These are phyloP conservation scores for Candida boidinii DNA, from an alignment of 805 yeast species.

Conservation along the genomic window DNA sequence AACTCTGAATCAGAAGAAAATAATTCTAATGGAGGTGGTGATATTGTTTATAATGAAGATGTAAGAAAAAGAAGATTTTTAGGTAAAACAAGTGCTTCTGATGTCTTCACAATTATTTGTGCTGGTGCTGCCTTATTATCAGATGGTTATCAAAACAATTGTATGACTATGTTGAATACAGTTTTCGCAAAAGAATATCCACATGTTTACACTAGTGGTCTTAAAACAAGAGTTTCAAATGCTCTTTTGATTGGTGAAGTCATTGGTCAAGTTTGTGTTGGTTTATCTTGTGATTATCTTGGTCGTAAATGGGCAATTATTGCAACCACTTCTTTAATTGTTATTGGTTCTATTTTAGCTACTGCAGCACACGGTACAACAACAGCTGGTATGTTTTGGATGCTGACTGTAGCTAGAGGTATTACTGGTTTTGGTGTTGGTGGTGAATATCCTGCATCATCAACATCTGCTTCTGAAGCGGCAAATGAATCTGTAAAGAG, in stretches of 20 bases:
- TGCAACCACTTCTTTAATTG: slow-evolving; percentile 45
- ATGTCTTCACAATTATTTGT: slow-evolving; percentile 43
- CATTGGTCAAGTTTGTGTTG: slow-evolving; percentile 52
- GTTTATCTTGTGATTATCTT: slow-evolving; percentile 47
- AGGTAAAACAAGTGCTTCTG: slow-evolving; percentile 23
- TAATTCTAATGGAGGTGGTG: too few species aligned
- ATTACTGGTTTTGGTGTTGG: slow-evolving; percentile 72
- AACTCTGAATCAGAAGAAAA: too few species aligned
- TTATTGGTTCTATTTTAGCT: slow-evolving; percentile 48
- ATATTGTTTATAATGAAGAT: slow-evolving; percentile 10
- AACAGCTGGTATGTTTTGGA: slow-evolving; percentile 42
- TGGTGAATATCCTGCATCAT: slow-evolving; percentile 61
- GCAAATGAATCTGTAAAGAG: slow-evolving; percentile 34
- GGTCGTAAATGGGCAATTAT: slow-evolving; percentile 57
- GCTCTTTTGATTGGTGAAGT: slow-evolving; percentile 47
- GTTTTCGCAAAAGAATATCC: slow-evolving; percentile 13
- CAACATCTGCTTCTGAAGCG: slow-evolving; percentile 54
- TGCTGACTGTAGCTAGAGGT: slow-evolving; percentile 61
- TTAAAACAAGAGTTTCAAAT: slow-evolving; percentile 25
- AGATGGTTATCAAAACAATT: slow-evolving; percentile 22
- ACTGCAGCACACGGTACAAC: slow-evolving; percentile 58
- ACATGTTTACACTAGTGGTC: slow-evolving; percentile 6
- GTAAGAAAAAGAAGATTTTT: slow-evolving; percentile 10
- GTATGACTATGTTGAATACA: slow-evolving; percentile 19
- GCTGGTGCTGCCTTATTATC: slow-evolving; percentile 41